Evolutionary conservation across 2,329 filamentous ascomycete species (phyloP), one percentile per base, ranked within the genome.

Genomic region (Cercospora berteroae): DNA sequence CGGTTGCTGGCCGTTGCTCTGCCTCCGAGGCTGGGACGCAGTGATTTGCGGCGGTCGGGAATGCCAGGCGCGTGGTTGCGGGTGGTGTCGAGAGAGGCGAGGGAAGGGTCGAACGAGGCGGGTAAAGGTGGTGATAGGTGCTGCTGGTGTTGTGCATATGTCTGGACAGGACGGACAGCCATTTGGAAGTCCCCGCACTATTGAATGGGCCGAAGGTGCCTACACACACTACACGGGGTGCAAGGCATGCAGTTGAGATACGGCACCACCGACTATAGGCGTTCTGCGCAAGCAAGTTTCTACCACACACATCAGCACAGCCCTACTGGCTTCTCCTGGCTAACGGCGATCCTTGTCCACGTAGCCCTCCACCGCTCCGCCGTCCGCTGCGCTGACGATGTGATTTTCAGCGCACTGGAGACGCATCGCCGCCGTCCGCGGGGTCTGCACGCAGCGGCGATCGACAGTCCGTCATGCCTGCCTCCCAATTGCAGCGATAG

Each of bases 61-160:
- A 76, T 75, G 29, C 74, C 74, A 52, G 74, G 74, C 16, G 74
- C 74, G 31, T 74, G 73, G 56, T 76, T 76, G 62, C 70, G 70
- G 20, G 60, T 13, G 29, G 48, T 58, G 50, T 42, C 62, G 62
- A 50, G 29, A 50, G 29, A n/a, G 36, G 36, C 36, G 36, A 42
- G 36, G 36, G 36, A 42, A 42, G 36, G 7, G 36, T 42, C 18
- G 62, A 42, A 50, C 44, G 44, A 50, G 44, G 44, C 44, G 18
- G 44, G 20, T 12, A 50, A 13, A 12, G 5, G 20, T 23, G 18
- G 44, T 23, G 36, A 42, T 6, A 13, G 62, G 39, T 50, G 60
- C 18, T 31, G 36, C 29, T 25, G 52, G 13, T 27, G 23, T 27
- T 10, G 52, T 56, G 27, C 18, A 31, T 16, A 25, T 42, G 36